A percentile compares a stretch with the other conserved stretches of the same genome.
Conservation (phyloP, 2,329 filamentous ascomycete species). For the Fusarium decemcellulare region DNA sequence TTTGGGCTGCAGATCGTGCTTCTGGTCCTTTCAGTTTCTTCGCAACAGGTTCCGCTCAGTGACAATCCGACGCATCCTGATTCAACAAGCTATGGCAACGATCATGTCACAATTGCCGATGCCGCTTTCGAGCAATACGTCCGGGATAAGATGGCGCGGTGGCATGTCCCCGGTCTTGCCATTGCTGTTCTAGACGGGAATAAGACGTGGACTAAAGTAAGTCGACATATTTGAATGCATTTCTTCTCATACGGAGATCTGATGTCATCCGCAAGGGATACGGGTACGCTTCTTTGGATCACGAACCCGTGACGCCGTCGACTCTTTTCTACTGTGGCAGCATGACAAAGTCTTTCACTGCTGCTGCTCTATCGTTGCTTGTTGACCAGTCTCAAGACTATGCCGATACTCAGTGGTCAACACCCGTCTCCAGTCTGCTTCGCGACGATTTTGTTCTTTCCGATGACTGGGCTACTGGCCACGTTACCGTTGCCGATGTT, state of each 20-base stretch:
- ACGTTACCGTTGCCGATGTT: slow-evolving; percentile 65
- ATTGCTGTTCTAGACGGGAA: slow-evolving; percentile 58
- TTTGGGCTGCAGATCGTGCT: background rate
- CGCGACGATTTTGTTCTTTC: slow-evolving; percentile 63
- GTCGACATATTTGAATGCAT: background rate
- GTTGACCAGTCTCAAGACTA: slow-evolving; percentile 59
- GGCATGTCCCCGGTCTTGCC: slow-evolving; percentile 58
- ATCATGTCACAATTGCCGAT: slow-evolving; percentile 19
- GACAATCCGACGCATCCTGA: background rate
- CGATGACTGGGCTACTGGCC: slow-evolving; percentile 57
- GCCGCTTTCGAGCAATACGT: slow-evolving; percentile 42
- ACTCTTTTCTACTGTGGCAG: slow-evolving; percentile 68
- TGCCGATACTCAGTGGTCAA: slow-evolving; percentile 59
- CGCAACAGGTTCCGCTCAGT: slow-evolving; percentile 7
- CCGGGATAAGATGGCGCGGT: slow-evolving; percentile 44
- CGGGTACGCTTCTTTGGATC: slow-evolving; percentile 54
- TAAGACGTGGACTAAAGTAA: slow-evolving; percentile 52
- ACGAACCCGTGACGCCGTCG: slow-evolving; percentile 55
- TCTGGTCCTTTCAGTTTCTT: background rate
- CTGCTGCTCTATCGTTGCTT: slow-evolving; percentile 62
- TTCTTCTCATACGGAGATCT: background rate
- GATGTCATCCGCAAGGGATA: slow-evolving; percentile 53
- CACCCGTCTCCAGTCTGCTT: slow-evolving; percentile 59
- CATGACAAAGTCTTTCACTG: slow-evolving; percentile 67
- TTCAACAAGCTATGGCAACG: slow-evolving; percentile 2